Evolutionary conservation across 129 eudicot species (phyloP).

Genomic region (Escallonia rubra): DNA sequence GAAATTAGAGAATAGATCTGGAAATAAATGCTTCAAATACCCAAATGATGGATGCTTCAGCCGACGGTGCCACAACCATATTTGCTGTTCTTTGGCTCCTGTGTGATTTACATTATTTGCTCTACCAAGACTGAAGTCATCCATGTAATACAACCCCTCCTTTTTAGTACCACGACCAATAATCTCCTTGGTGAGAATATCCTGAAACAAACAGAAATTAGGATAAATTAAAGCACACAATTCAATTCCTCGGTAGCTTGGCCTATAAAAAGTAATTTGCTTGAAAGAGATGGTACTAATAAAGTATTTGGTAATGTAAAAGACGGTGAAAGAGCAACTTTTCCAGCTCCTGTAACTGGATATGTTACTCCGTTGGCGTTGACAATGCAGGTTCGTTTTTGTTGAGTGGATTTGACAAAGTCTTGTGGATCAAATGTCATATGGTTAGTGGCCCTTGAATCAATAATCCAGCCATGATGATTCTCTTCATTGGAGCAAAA

Average conservation of each 20-base stretch:
- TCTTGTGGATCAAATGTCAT: not conserved
- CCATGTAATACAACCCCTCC: conserved; percentile 9
- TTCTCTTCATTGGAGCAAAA: not conserved
- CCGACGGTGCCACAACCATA: conserved; percentile 1
- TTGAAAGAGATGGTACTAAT: conserved; percentile 10
- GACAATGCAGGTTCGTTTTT: not conserved
- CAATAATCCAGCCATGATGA: no score
- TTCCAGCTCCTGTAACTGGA: conserved; percentile 5
- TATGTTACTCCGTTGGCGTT: conserved; percentile 1
- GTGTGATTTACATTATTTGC: not conserved
- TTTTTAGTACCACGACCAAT: conserved; percentile 2
- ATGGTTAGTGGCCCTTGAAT: conserved; percentile 4
- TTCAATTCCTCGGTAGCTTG: conserved; percentile 3
- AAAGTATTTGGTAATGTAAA: conserved; percentile 1
- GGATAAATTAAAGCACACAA: conserved; percentile 1
- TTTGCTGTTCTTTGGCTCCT: not conserved
- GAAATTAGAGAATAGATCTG: not conserved
- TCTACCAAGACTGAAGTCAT: not conserved
- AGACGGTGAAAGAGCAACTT: conserved; percentile 3
- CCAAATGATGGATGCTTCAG: conserved; percentile 9
- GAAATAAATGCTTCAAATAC: no score
- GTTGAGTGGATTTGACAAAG: not conserved
- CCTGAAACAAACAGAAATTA: conserved; percentile 1
- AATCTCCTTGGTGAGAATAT: conserved; percentile 13
- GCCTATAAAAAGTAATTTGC: not conserved